Percentiles rank a stretch among this genome's conserved stretches.
Evolutionary conservation across 1,284 basidiomycete species (phyloP).

Genomic region (Ustilago cynodontis): DNA sequence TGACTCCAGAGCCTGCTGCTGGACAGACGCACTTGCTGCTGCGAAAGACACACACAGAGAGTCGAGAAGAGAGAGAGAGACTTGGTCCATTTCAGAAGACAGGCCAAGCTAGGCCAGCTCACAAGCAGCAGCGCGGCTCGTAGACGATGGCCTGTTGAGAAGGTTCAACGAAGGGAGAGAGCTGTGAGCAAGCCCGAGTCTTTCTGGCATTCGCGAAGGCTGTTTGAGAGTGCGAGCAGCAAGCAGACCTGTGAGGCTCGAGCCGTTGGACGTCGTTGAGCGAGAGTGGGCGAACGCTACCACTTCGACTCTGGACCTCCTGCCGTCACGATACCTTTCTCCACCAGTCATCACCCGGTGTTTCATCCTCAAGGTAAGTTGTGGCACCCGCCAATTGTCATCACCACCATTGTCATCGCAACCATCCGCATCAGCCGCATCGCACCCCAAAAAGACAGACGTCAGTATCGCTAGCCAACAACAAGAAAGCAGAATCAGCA

Average conservation of each 20-base stretch:
- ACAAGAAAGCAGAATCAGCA: slow-evolving; percentile 2
- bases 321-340: slow-evolving; percentile 38
- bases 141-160: not conserved
- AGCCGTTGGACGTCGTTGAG: slow-evolving; percentile 6
- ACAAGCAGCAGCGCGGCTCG: not conserved
- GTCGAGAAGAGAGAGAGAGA: no score
- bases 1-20: no score
- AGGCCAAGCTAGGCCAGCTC: not conserved
- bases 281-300: slow-evolving; percentile 4
- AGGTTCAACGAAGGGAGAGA: not conserved
- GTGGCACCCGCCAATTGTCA: slow-evolving; percentile 9
- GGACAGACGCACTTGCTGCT: no score
- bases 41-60: no score
- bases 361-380: slow-evolving; percentile 56
- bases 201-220: not conserved
- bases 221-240: not conserved
- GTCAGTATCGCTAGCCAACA: not conserved
- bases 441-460: slow-evolving; percentile 5
- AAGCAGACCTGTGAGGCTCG: not conserved
- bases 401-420: slow-evolving; percentile 35
- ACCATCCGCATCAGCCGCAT: slow-evolving; percentile 3
- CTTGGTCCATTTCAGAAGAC: no score
- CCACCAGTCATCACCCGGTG: slow-evolving; percentile 50
- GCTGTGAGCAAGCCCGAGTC: slow-evolving; percentile 12
- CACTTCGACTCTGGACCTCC: slow-evolving; percentile 28